Evolutionary conservation across 371 early-diverging fungal genomes (phyloP).

Genomic region (Paraphysoderma sedebokerense): DNA sequence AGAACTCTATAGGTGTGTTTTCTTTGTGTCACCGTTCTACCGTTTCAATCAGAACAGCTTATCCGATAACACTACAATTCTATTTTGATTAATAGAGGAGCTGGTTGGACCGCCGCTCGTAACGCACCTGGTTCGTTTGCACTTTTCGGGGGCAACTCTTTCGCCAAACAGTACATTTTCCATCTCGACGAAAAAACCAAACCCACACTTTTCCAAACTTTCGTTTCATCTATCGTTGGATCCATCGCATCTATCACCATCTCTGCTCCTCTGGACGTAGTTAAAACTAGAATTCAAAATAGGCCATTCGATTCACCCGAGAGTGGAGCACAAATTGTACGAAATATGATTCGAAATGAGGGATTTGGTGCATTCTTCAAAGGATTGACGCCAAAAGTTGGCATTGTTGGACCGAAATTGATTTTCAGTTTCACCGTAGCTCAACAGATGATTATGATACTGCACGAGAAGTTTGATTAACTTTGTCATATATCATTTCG

Average conservation of each 20-base stretch:
- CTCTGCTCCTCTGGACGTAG: conserved; percentile 91
- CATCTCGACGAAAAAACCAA: conserved; percentile 67
- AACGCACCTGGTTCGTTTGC: conserved; percentile 97
- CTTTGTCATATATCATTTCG: too few relatives aligned
- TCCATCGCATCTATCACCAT: conserved; percentile 88
- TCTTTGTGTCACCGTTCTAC: neutral
- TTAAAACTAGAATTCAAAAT: conserved; percentile 96
- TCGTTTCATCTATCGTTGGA: conserved; percentile 86
- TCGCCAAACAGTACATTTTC: conserved; percentile 86
- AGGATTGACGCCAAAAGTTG: conserved; percentile 89
- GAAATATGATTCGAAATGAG: conserved; percentile 75
- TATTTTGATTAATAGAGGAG: conserved; percentile 38
- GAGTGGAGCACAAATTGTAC: conserved; percentile 67
- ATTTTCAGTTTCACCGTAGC: conserved; percentile 94
- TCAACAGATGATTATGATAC: conserved; percentile 56
- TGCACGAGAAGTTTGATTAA: neutral
- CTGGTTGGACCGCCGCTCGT: conserved; percentile 94
- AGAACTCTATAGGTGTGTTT: conserved; percentile 64
- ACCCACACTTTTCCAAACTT: conserved; percentile 96
- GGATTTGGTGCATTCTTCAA: conserved; percentile 92
- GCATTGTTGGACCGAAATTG: conserved; percentile 86
- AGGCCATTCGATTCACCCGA: conserved; percentile 74
- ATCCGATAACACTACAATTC: neutral
- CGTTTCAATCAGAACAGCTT: neutral
- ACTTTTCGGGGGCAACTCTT: conserved; percentile 86